These are phyloP conservation scores for Flaveria floridana DNA, from an alignment of 140 eudicot species.

Conservation along the genomic window DNA sequence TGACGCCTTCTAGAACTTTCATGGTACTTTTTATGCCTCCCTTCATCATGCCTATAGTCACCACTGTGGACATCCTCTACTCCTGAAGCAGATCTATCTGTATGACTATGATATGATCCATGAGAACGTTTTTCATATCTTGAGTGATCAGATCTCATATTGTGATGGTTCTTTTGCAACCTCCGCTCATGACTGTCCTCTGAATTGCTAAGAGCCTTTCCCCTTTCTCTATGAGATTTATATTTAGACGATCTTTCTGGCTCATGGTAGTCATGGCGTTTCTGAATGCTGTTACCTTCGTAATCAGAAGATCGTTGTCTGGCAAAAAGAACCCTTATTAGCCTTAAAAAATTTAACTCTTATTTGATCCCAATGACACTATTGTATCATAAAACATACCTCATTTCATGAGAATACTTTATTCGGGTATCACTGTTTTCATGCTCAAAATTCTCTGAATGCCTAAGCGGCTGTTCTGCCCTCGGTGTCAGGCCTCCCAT, in stretches of 20 bases:
- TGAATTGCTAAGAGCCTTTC: conserved; percentile 51
- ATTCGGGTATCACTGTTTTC: conserved; percentile 40
- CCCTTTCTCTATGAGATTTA: conserved; percentile 40
- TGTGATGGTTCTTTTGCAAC: conserved; percentile 38
- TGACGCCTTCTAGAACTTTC: conserved; percentile 45
- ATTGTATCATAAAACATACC: conserved; percentile 44
- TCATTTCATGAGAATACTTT: conserved; percentile 43
- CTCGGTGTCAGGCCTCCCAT: conserved; percentile 49
- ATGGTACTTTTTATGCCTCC: conserved; percentile 40
- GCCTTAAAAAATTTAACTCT: conserved; percentile 4
- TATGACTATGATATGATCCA: conserved; percentile 40
- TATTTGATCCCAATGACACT: neutral
- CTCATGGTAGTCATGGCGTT: conserved; percentile 26
- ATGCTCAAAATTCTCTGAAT: conserved; percentile 44
- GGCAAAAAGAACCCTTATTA: conserved; percentile 30
- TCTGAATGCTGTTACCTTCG: conserved; percentile 40
- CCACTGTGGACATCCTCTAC: conserved; percentile 43
- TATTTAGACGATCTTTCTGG: conserved; percentile 45
- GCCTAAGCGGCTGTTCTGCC: conserved; percentile 30
- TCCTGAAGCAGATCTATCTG: conserved; percentile 61
- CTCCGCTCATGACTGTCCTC: conserved; percentile 45
- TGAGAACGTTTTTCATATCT: conserved; percentile 46
- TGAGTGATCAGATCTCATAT: conserved; percentile 31
- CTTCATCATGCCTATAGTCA: conserved; percentile 42
- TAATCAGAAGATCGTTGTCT: conserved; percentile 43